phyloP scores from a whole-genome alignment of 2,329 filamentous ascomycete species.

The Dactylella cylindrospora region DNA sequence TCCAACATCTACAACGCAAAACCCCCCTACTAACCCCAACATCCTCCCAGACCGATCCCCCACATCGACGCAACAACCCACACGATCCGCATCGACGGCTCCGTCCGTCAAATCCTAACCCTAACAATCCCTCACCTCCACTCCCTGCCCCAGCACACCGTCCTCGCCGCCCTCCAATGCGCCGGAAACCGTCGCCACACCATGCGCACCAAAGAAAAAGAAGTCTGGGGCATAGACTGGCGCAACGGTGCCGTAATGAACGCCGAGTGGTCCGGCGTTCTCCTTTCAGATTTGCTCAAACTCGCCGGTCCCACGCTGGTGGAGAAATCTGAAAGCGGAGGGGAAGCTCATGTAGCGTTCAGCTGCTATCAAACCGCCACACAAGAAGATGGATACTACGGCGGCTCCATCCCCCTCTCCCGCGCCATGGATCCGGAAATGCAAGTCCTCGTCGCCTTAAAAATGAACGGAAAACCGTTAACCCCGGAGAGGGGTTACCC shows the following conservation, averaged over 20 bases:
- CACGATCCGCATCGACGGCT: conserved; percentile 57
- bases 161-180: conserved; percentile 74
- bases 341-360: conserved; percentile 59
- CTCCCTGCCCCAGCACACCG: conserved; percentile 58
- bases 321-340: conserved; percentile 50
- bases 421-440: conserved; percentile 79
- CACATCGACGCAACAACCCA: conserved; percentile 54
- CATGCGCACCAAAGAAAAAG: conserved; percentile 90
- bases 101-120: conserved; percentile 54
- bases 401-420: conserved; percentile 60
- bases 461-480: conserved; percentile 83
- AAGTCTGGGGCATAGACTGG: conserved; percentile 94
- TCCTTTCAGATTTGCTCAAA: conserved; percentile 70
- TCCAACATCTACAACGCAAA: conserved; percentile 4
- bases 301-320: conserved; percentile 63
- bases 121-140: conserved; percentile 57
- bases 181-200: conserved; percentile 79
- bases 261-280: conserved; percentile 80
- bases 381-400: conserved; percentile 80
- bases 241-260: conserved; percentile 84
- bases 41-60: conserved; percentile 54
- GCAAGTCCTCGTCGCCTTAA: conserved; percentile 82
- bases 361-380: conserved; percentile 69
- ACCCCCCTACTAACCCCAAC: background rate
- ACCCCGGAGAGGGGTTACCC: conserved; percentile 86